Conservation (phyloP, 768 basidiomycete species). For the Tylopilus felleus region DNA sequence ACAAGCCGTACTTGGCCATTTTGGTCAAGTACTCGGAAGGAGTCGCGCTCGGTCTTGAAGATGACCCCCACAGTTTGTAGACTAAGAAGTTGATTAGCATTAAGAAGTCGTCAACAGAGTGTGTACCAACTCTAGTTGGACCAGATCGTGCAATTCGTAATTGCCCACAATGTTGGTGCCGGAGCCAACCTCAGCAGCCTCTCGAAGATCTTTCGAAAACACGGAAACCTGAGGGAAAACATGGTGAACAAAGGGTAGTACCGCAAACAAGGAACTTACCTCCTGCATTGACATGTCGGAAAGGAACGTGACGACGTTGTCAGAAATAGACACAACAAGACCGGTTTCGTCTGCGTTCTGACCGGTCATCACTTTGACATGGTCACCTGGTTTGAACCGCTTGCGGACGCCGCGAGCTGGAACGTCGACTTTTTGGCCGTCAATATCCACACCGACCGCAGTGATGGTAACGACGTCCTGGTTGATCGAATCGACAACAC, state of each 20-base stretch:
- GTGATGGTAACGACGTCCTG: slow-evolving; percentile 85
- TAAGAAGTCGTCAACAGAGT: not conserved
- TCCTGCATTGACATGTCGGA: slow-evolving; percentile 98
- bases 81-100: slow-evolving; percentile 39
- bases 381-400: slow-evolving; percentile 94
- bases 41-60: slow-evolving; percentile 93
- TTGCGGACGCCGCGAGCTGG: slow-evolving; percentile 89
- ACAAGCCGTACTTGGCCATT: slow-evolving; percentile 86
- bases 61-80: slow-evolving; percentile 94
- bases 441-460: slow-evolving; percentile 77
- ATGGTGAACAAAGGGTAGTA: slow-evolving; percentile 3
- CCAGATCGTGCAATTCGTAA: slow-evolving; percentile 94
- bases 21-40: slow-evolving; percentile 95
- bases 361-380: slow-evolving; percentile 97
- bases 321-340: slow-evolving; percentile 86
- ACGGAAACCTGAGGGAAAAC: slow-evolving; percentile 70
- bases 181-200: slow-evolving; percentile 96
- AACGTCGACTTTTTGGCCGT: slow-evolving; percentile 82
- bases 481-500: slow-evolving; percentile 85
- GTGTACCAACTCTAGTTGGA: slow-evolving; percentile 85
- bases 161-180: slow-evolving; percentile 87
- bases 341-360: slow-evolving; percentile 95
- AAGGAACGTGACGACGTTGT: slow-evolving; percentile 90
- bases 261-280: slow-evolving; percentile 41
- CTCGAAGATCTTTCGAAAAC: slow-evolving; percentile 94